Base-by-base conservation (phyloP, 192 early-diverging fungal species). In the Coemansia sp. region DNA sequence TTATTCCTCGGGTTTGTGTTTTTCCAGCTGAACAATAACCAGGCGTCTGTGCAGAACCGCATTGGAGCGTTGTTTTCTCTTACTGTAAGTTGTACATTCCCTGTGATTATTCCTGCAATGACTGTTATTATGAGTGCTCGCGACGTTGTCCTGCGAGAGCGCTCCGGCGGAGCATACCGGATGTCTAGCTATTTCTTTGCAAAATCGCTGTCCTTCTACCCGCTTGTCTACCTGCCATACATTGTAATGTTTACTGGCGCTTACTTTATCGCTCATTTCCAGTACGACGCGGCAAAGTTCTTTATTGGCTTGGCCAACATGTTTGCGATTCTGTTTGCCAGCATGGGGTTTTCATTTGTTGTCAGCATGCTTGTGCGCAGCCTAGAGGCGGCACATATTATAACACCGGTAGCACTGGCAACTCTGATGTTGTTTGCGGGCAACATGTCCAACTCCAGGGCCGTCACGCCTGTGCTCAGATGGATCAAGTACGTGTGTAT, bases 131-230 rank as follows among this genome's bases (percentile, higher is more conserved):
- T 77, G 34, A 33, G 66, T n/a, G 73, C 84, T 22, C 78, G 80
- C 20, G 64, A 54, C n/a, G 81, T 86, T 22, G 70, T 87, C 59
- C 29, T 76, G 33, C 85, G 88, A 16, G 90, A 92, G 72, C 76
- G 89, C 5, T 82, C 86, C 10, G 67, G 75, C 18, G 86, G 86
- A 2, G 78, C 84, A 11, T 92, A 90, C 82, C 69, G 90, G 17
- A 71, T 85, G 56, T 71, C 83, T 7, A 75, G 83, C 48, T 88
- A 78, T 56, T 90, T 82, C 56, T 57, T 86, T 64, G 84, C 88
- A n/a, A 87, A 87, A 55, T 64, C 86, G 22, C 61, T 89, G 8
- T 82, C 80, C 57, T 72, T 83, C 30, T 67, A 83, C 60, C 77
- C 77, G 18, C 42, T 80, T 18, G 65, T 68, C 7, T 67, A 63